Evolutionary conservation across 192 early-diverging fungal genomes (phyloP).

Genomic region (Entomortierella parvispora): DNA sequence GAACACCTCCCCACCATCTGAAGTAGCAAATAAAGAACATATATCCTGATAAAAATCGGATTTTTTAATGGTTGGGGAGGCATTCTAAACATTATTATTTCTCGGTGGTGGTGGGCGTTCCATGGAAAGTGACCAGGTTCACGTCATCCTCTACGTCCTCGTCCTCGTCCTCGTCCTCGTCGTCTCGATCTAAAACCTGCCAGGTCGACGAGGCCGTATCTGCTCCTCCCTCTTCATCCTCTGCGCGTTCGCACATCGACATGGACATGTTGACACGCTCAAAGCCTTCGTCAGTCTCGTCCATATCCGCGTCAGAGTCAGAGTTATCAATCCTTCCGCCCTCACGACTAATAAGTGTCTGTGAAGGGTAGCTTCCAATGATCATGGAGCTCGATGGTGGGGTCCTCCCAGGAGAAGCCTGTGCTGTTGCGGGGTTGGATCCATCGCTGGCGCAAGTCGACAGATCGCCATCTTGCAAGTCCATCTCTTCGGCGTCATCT

Average conservation of each 20-base stretch:
- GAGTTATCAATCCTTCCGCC: constrained; percentile 28
- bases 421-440: constrained; percentile 39
- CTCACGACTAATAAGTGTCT: constrained; percentile 17
- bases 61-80: too few species aligned
- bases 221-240: constrained; percentile 11
- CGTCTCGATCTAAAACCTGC: constrained; percentile 1
- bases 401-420: constrained; percentile 12
- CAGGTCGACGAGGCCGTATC: constrained; percentile 18
- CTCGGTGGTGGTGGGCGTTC: too few species aligned
- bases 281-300: neutral
- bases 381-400: neutral
- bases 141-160: constrained; percentile 24
- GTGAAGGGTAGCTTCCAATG: neutral
- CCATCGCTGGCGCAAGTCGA: constrained; percentile 43
- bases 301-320: constrained; percentile 4
- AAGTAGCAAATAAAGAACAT: too few species aligned
- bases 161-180: neutral
- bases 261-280: neutral
- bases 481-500: neutral
- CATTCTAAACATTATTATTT: too few species aligned
- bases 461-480: neutral
- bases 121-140: constrained; percentile 16
- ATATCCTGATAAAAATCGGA: too few species aligned
- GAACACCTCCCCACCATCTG: too few species aligned
- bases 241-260: neutral